Percentiles rank a stretch among this genome's conserved stretches.
phyloP scores from a whole-genome alignment of 768 basidiomycete species.

The Multifurca ochricompacta region DNA sequence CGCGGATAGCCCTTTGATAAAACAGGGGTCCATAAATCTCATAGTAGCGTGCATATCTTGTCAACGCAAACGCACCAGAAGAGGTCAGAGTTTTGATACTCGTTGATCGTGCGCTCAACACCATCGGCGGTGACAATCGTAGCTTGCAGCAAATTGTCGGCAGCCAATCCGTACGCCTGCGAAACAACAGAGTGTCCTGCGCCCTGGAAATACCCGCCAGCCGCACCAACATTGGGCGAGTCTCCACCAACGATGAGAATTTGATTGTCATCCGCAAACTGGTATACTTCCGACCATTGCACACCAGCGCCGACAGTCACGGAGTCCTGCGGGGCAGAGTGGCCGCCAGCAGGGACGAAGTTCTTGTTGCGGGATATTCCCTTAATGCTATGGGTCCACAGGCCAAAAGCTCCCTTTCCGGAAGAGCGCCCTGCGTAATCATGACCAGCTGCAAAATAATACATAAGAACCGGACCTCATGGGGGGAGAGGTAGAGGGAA shows the following conservation, averaged over 20 bases:
- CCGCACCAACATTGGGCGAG: slow-evolving; percentile 26
- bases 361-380: neutral
- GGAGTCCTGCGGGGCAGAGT: neutral
- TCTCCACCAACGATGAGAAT: slow-evolving; percentile 26
- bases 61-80: slow-evolving; percentile 21
- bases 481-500: neutral
- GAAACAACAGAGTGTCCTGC: slow-evolving; percentile 27
- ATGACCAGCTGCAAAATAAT: neutral
- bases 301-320: slow-evolving; percentile 22
- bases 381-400: slow-evolving; percentile 1
- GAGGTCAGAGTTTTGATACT: slow-evolving; percentile 25
- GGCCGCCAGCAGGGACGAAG: slow-evolving; percentile 3
- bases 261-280: slow-evolving; percentile 20
- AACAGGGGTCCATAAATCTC: neutral
- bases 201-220: slow-evolving; percentile 31
- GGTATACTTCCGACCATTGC: slow-evolving; percentile 21
- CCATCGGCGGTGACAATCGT: slow-evolving; percentile 29
- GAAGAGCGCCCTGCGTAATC: slow-evolving; percentile 1
- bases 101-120: slow-evolving; percentile 24
- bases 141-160: slow-evolving; percentile 28
- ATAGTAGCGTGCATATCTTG: neutral
- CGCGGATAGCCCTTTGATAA: slow-evolving; percentile 9
- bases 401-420: neutral
- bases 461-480: no score
- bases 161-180: slow-evolving; percentile 24